phyloP scores from a whole-genome alignment of 176 grass and related monocot genomes.

The Carex kokanica region DNA sequence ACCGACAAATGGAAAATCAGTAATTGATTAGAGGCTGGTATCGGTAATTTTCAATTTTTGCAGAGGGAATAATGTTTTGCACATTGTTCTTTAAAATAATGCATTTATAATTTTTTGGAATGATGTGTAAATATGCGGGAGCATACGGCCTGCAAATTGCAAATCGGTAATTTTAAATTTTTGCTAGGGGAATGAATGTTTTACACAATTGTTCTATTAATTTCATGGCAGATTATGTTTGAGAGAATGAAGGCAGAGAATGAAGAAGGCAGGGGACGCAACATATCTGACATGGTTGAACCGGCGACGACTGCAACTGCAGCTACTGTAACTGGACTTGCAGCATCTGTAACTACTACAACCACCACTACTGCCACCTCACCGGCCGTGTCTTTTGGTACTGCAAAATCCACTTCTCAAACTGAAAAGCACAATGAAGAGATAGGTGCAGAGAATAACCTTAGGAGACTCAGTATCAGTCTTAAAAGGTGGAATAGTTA shows the following conservation, averaged over 20 bases:
- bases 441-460: constrained; percentile 34
- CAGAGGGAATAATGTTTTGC: not conserved
- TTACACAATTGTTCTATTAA: not conserved
- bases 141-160: too few species aligned
- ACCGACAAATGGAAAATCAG: too few species aligned
- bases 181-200: not conserved
- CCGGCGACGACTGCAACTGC: constrained; percentile 15
- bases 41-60: not conserved
- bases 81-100: not conserved
- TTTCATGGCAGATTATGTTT: constrained; percentile 56
- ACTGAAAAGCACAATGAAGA: constrained; percentile 21
- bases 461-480: constrained; percentile 37
- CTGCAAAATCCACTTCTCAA: not conserved
- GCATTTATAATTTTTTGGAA: too few species aligned
- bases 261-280: constrained; percentile 77
- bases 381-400: not conserved
- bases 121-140: too few species aligned
- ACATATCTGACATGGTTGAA: constrained; percentile 51
- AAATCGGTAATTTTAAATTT: not conserved
- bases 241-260: constrained; percentile 84
- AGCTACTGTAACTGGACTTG: not conserved
- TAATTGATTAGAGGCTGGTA: not conserved
- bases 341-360: not conserved
- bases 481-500: constrained; percentile 66
- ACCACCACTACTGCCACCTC: constrained; percentile 15